A percentile compares a stretch with the other conserved stretches of the same genome.
These are phyloP conservation scores for Fragaria nilgerrensis DNA, from an alignment of 306 rosid genomes.

Conservation along the genomic window DNA sequence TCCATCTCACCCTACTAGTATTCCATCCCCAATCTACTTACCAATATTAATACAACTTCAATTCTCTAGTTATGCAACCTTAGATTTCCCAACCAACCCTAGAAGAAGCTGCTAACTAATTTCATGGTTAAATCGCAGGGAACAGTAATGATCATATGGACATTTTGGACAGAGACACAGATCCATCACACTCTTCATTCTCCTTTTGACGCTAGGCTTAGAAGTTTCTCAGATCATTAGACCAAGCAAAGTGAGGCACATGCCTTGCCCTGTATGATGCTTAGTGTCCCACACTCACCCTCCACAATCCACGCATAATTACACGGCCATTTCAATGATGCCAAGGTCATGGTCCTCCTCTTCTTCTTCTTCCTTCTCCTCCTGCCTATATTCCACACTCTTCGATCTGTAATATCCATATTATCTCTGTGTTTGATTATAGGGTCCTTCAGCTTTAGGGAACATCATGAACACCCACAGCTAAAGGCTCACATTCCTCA, in stretches of 20 bases:
- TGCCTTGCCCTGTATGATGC: constrained; percentile 38
- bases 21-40: neutral
- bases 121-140: neutral
- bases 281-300: constrained; percentile 60
- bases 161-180: neutral
- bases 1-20: neutral
- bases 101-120: neutral
- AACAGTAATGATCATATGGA: neutral
- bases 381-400: neutral
- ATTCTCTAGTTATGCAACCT: neutral
- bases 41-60: neutral
- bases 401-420: neutral
- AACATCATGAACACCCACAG: constrained; percentile 18
- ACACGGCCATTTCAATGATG: constrained; percentile 27
- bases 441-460: constrained; percentile 8
- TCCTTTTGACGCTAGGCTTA: constrained; percentile 14
- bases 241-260: constrained; percentile 47
- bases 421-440: constrained; percentile 8
- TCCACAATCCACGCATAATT: constrained; percentile 76
- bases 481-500: neutral
- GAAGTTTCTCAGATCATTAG: constrained; percentile 28
- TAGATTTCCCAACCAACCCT: neutral
- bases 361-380: neutral
- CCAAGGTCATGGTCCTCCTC: neutral
- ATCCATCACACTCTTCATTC: neutral